Evolutionary conservation across 2,329 filamentous ascomycete genomes (phyloP), one percentile per base, ranked within the genome.

Genomic region (Diaporthe aspalathi): DNA sequence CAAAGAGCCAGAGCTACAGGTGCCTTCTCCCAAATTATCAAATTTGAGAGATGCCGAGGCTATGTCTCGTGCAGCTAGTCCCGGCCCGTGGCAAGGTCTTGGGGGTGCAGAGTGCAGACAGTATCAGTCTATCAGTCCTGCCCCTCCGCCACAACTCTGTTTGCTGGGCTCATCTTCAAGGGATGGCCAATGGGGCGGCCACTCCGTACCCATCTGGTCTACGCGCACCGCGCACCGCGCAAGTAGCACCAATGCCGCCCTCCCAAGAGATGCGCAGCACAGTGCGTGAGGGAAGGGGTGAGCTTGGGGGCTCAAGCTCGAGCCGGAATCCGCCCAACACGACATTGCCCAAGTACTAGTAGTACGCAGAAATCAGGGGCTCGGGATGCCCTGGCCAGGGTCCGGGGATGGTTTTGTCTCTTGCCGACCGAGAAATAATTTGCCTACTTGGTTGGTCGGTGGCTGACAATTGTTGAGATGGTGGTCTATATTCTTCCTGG

Each of bases 361-460:
- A 65, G 43, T 50, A 65, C 60, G 60, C 60, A 50, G 60, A 65
- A 65, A 50, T 65, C 60, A 65, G 60, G 60, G 60, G 60, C 60
- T 65, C 45, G 60, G 60, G 49, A 45, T 65, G n/a, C 43, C 24
- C 60, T 65, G 60, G 60, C 60, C 43, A 65, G 60, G 60, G 45
- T 50, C 60, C n/a, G 29, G 60, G 45, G 60, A 7, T 12, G 43
- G 16, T 29, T 24, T 45, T 38, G 60, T 38, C 45, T 50, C 29
- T 27, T 35, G n/a, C 60, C 35, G 60, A 65, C 38, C 38, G 60
- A 50, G 45, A 65, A 65, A 65, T 65, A 65, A 65, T 50, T 50
- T 65, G 60, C 60, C 60, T 45, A 45, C 60, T 65, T 45, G 27
- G 43, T 65, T 45, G 27, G 43, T 20, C 45, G 12, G 45, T 65